Evolutionary conservation across 129 eudicot genomes (phyloP).

Genomic region (Glebionis coronaria): DNA sequence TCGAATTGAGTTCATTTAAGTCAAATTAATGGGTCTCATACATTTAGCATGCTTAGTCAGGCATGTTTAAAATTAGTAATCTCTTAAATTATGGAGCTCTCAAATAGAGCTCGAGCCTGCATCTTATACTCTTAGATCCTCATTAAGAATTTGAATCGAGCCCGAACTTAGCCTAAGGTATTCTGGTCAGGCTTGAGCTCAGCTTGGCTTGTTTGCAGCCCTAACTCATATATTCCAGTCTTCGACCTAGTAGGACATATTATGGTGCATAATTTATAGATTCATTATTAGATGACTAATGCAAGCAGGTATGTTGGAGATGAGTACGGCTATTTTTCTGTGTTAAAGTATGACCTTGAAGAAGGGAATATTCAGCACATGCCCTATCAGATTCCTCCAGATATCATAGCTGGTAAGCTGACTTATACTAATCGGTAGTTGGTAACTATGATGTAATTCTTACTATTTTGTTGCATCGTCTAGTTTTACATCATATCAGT

Average conservation of each 20-base stretch:
- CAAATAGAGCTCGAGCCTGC: too few relatives aligned
- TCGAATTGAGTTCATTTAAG: too few relatives aligned
- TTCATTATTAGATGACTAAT: conserved; percentile 12
- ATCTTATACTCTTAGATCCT: too few relatives aligned
- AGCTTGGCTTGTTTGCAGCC: too few relatives aligned
- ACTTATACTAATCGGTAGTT: conserved; percentile 20
- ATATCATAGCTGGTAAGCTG: conserved; percentile 73
- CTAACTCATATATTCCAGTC: neutral
- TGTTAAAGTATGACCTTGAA: conserved; percentile 66
- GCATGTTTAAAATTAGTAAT: too few relatives aligned
- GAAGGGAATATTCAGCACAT: conserved; percentile 51
- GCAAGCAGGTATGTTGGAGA: conserved; percentile 79
- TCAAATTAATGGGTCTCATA: too few relatives aligned
- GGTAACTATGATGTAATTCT: conserved; percentile 16
- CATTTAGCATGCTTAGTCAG: too few relatives aligned
- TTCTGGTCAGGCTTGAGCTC: too few relatives aligned
- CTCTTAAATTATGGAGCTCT: too few relatives aligned
- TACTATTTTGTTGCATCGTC: conserved; percentile 3
- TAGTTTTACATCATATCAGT: conserved; percentile 11
- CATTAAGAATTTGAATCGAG: too few relatives aligned
- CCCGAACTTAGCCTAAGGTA: too few relatives aligned
- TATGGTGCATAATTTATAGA: conserved; percentile 21
- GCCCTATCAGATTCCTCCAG: conserved; percentile 72
- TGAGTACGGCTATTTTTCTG: conserved; percentile 81
- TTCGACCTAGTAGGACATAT: conserved; percentile 9